These are phyloP conservation scores for Rhododendron ovatum DNA, from an alignment of 148 eudicot species.

Conservation along the genomic window DNA sequence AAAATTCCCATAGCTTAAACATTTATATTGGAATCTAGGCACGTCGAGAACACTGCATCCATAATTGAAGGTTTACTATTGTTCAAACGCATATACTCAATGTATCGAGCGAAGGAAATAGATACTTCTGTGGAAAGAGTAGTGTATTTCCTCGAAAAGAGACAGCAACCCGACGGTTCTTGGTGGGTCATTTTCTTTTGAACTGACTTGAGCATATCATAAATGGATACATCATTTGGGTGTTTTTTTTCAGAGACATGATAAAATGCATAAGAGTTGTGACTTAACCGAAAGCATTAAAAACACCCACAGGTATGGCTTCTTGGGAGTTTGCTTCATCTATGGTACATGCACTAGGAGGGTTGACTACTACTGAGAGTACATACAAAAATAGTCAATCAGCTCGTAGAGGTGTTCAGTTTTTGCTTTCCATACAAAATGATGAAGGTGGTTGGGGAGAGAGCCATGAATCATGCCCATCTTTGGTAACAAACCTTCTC, in stretches of 20 bases:
- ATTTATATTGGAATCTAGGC: neutral
- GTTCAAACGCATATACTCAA: neutral
- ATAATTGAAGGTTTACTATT: neutral
- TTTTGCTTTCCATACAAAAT: constrained; percentile 20
- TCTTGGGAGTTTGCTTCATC: constrained; percentile 34
- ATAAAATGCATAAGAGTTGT: neutral
- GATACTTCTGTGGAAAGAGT: neutral
- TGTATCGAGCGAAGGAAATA: constrained; percentile 1
- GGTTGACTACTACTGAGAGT: constrained; percentile 23
- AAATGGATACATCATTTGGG: neutral
- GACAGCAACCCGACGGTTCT: neutral
- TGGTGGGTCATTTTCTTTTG: constrained; percentile 2
- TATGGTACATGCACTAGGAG: constrained; percentile 35
- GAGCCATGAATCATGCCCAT: constrained; percentile 29
- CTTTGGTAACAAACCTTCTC: constrained; percentile 6
- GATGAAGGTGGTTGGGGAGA: constrained; percentile 45
- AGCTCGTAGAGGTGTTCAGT: constrained; percentile 24
- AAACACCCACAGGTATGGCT: constrained; percentile 27
- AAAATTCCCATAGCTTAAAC: too few species aligned
- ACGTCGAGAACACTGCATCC: constrained; percentile 2
- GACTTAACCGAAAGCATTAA: neutral
- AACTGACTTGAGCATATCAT: neutral
- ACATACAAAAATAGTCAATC: constrained; percentile 26
- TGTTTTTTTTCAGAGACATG: neutral
- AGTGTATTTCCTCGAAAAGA: neutral